These are phyloP conservation scores for Sinapis alba DNA, from an alignment of 441 rosid species.

Conservation along the genomic window DNA sequence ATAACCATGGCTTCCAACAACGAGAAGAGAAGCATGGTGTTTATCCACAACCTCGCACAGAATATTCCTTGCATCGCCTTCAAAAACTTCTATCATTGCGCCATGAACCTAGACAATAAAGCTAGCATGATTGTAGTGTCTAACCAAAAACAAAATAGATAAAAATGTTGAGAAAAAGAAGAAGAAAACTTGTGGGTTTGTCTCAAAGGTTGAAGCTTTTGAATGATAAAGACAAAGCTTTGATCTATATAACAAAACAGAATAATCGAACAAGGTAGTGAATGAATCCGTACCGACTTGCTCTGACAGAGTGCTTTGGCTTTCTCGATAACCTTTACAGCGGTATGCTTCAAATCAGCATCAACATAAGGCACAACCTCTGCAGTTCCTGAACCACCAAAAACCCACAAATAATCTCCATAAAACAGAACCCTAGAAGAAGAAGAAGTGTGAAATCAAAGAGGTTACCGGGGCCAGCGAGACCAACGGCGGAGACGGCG, in stretches of 20 bases:
- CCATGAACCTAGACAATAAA: slow-evolving; percentile 55
- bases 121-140: neutral
- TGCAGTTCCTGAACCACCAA: slow-evolving; percentile 61
- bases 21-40: slow-evolving; percentile 78
- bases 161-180: neutral
- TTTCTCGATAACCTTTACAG: slow-evolving; percentile 65
- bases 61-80: slow-evolving; percentile 87
- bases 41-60: slow-evolving; percentile 84
- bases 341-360: slow-evolving; percentile 66
- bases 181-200: neutral
- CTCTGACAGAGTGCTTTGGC: slow-evolving; percentile 56
- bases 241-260: neutral
- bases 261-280: neutral
- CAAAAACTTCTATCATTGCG: slow-evolving; percentile 52
- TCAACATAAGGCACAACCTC: slow-evolving; percentile 75
- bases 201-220: neutral
- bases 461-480: slow-evolving; percentile 75
- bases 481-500: slow-evolving; percentile 56
- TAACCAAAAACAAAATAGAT: neutral
- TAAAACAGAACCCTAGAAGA: neutral
- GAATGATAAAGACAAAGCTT: neutral
- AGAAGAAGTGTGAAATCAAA: neutral
- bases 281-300: slow-evolving; percentile 52
- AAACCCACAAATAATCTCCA: neutral
- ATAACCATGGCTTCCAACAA: slow-evolving; percentile 94